Conservation (phyloP, 2,329 filamentous ascomycete species). For the Fusarium napiforme region DNA sequence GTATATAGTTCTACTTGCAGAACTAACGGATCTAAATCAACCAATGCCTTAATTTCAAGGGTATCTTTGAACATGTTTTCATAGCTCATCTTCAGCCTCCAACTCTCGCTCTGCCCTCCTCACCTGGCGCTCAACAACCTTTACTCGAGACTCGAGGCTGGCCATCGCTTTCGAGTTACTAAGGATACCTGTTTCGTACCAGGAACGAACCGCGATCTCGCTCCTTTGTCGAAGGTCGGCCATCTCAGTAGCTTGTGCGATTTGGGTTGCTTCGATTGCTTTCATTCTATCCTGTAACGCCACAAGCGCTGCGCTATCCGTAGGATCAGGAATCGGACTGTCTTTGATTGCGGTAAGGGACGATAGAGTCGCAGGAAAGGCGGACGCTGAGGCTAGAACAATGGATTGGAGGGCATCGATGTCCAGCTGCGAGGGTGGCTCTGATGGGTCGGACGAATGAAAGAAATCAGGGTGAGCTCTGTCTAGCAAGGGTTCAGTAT, state of each 20-base stretch:
- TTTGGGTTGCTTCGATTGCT: constrained; percentile 68
- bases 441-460: constrained; percentile 56
- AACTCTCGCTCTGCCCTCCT: constrained; percentile 67
- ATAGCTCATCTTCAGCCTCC: constrained; percentile 43
- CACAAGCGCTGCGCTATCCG: constrained; percentile 66
- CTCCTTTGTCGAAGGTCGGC: constrained; percentile 71
- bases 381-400: constrained; percentile 66
- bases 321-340: constrained; percentile 66
- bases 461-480: constrained; percentile 66
- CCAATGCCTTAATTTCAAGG: constrained; percentile 12
- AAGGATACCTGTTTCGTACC: constrained; percentile 80
- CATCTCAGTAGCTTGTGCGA: constrained; percentile 70
- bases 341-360: constrained; percentile 67
- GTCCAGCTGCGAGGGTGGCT: constrained; percentile 64
- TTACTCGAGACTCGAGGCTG: constrained; percentile 75
- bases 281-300: constrained; percentile 71
- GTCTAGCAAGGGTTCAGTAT: constrained; percentile 52
- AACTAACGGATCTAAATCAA: background rate
- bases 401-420: constrained; percentile 63
- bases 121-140: constrained; percentile 72
- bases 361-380: constrained; percentile 66
- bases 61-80: constrained; percentile 36
- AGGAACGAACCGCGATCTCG: constrained; percentile 70
- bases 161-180: constrained; percentile 75
- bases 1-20: background rate